Evolutionary conservation across 2,329 filamentous ascomycete species (phyloP), one percentile per base, ranked within the genome.

Genomic region (Fusarium heterosporum): DNA sequence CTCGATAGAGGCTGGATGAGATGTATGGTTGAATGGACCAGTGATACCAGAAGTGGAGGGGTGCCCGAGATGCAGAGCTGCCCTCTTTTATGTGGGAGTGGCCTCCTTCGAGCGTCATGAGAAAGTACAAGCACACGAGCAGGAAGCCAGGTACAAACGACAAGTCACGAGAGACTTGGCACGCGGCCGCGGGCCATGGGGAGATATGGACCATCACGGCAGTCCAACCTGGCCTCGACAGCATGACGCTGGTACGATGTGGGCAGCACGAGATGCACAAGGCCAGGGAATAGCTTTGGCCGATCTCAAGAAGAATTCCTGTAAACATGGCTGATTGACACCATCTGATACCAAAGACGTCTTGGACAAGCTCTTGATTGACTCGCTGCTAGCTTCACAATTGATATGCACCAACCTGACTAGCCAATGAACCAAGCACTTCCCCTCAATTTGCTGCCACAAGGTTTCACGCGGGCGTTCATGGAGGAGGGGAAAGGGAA

Each of bases 201-300:
- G 42, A 60, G 48, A 47, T 30, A 52, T 61, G 26, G 53, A 46
- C 58, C 51, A 52, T 57, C 49, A 52, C 54, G 64, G 61, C 45
- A 72, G 70, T 72, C 61, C 56, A 45, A 40, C 38, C 52, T 68
- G 54, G 66, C 48, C 45, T 28, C 50, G 14, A 59, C 36, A 50
- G 64, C 60, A 63, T 66, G 67, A 72, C 59, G 58, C 69, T 73
- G 71, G 65, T 73, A 71, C 71, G 67, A 73, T 72, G 55, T 30
- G 54, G 38, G 40, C 39, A 53, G 34, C 42, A 47, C 39, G 34
- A 29, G 49, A 43, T 30, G 34, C 43, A 28, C 34, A 55, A 39
- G n/a, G 7, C 25, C 45, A 32, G 50, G 42, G 28, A 47, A 45
- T 61, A 55, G 61, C 45, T 38, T 30, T 32, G 48, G 58, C 36